Conservation (phyloP, 495 filamentous ascomycete species). For the Aspergillus cavernicola region DNA sequence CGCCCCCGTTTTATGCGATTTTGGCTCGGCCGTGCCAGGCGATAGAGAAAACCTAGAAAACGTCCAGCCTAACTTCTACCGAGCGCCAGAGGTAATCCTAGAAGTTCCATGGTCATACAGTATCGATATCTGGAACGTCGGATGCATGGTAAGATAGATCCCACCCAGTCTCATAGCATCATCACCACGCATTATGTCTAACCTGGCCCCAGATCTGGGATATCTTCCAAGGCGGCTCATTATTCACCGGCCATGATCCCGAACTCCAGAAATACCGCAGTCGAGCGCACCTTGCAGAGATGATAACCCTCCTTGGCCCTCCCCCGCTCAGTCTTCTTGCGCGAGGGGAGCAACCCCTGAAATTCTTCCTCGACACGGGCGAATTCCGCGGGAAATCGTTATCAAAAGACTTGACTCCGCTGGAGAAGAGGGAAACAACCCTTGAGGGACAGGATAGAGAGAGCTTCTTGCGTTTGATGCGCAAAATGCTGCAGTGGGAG, state of each 20-base stretch:
- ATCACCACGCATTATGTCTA: background rate
- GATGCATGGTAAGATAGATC: conserved; percentile 34
- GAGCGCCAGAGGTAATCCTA: conserved; percentile 41
- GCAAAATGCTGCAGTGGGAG: conserved; percentile 34
- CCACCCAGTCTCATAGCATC: background rate
- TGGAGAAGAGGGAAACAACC: conserved; percentile 30
- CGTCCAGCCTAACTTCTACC: conserved; percentile 38
- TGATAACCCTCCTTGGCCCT: conserved; percentile 41
- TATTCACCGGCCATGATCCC: conserved; percentile 26
- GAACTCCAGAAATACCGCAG: conserved; percentile 27
- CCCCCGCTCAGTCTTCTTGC: conserved; percentile 34
- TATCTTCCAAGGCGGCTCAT: conserved; percentile 23
- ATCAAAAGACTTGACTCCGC: conserved; percentile 18
- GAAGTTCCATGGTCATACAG: conserved; percentile 36
- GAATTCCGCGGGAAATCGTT: conserved; percentile 2
- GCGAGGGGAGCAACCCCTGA: conserved; percentile 18
- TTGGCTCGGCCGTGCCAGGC: conserved; percentile 24
- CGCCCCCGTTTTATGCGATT: conserved; percentile 29
- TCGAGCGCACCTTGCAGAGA: conserved; percentile 41
- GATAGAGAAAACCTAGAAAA: conserved; percentile 13
- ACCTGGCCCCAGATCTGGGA: conserved; percentile 37
- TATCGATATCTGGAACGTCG: conserved; percentile 43
- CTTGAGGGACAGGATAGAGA: conserved; percentile 23
- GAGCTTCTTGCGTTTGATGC: conserved; percentile 35
- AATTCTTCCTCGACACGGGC: conserved; percentile 13